A percentile compares a stretch with the other conserved stretches of the same genome.
Conservation (phyloP, 2,329 filamentous ascomycete species). For the Massarina eburnea region DNA sequence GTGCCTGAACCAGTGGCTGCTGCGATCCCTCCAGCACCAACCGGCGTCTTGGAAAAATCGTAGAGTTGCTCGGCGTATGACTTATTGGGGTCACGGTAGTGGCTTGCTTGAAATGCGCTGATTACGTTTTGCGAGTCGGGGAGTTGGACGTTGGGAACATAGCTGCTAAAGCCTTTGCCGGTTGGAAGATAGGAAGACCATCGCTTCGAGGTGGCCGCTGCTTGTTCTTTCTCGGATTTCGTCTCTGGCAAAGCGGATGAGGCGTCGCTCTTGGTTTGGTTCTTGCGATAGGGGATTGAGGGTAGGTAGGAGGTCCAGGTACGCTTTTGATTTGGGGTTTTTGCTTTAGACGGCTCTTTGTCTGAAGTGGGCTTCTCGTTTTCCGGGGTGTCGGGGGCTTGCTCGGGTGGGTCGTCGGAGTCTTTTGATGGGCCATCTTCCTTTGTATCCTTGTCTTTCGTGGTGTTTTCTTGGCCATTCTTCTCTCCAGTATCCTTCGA, state of each 20-base stretch:
- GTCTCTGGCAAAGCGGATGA: constrained; percentile 20
- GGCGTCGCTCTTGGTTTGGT: constrained; percentile 13
- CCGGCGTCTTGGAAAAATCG: constrained; percentile 54
- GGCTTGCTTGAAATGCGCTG: constrained; percentile 48
- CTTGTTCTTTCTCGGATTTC: constrained; percentile 34
- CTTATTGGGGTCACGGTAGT: constrained; percentile 51
- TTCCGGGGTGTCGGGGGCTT: constrained; percentile 29
- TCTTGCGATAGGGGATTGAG: constrained; percentile 41
- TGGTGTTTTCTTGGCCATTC: constrained; percentile 5
- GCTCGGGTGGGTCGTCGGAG: constrained; percentile 29
- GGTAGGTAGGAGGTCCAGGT: constrained; percentile 45
- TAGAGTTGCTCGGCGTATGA: constrained; percentile 53
- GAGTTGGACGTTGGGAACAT: constrained; percentile 45
- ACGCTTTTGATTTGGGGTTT: constrained; percentile 25
- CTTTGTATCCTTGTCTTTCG: constrained; percentile 5
- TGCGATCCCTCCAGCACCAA: constrained; percentile 49
- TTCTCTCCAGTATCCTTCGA: neutral
- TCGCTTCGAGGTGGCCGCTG: constrained; percentile 41
- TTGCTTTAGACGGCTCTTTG: constrained; percentile 15
- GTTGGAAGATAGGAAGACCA: constrained; percentile 53
- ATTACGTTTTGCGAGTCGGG: constrained; percentile 45
- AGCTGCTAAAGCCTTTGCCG: constrained; percentile 51
- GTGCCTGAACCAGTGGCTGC: constrained; percentile 52
- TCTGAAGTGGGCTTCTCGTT: constrained; percentile 23
- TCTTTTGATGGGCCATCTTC: constrained; percentile 9